Evolutionary conservation across 1,284 basidiomycete species (phyloP), one percentile per base, ranked within the genome.

Genomic region (Cryptococcus deneoformans): DNA sequence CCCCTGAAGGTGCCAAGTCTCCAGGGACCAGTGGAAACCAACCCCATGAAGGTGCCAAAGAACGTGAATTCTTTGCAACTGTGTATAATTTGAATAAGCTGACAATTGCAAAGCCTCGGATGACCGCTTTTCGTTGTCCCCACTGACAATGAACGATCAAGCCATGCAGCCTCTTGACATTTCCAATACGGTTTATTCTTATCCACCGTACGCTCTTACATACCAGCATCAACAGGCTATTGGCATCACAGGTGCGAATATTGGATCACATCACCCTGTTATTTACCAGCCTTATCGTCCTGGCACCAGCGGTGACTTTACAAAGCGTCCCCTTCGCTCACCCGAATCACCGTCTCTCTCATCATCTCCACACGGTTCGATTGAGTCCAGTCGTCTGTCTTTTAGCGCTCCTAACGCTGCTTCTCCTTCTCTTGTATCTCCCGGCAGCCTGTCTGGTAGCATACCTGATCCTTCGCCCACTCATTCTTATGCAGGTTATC

Each of bases 281-380:
- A 12, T 46, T 35, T 61, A 54, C 52, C 60, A 61, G 20, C 60
- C 60, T 38, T 61, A 61, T 46, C 54, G 60, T 34, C 47, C 52
- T 42, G 52, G 53, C 47, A 39, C 57, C 9, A 50, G 55, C 2
- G 59, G 59, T 46, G 58, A 57, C 39, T 61, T 56, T 48, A 46
- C 37, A 36, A 55, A n/a, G 39, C 55, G 2, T 47, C 43, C 43
- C 42, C n/a, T 20, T 9, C 36, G 44, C 24, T 53, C 52, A 8
- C 46, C 52, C 14, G 40, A 43, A 34, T 60, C 55, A 0, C 55
- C 59, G 6, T 47, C 55, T 14, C 44, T 60, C 20, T 53, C 52
- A 4, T 53, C 52, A 11, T 57, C 59, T 5, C 55, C 59, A 9
- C 49, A 54, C n/a, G 59, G 55, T 5, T 54, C 52, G 4, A 40